A percentile compares a stretch with the other conserved stretches of the same genome.
phyloP scores from a whole-genome alignment of 208 protist species.

The Crithidia acanthocephali region DNA sequence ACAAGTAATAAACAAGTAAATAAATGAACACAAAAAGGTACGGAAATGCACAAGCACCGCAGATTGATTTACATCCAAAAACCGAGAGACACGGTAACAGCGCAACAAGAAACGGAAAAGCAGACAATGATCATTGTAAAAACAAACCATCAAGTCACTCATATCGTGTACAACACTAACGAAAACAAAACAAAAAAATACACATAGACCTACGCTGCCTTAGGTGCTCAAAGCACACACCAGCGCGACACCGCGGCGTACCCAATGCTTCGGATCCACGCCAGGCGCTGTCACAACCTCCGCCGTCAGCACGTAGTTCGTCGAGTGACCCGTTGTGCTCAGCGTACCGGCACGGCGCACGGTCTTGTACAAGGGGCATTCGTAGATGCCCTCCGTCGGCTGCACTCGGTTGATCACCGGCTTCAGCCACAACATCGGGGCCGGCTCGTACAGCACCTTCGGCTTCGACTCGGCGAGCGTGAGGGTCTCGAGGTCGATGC shows the following conservation, averaged over 20 bases:
- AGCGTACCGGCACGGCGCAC: conserved; percentile 94
- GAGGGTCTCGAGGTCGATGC: conserved; percentile 68
- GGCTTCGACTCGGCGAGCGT: conserved; percentile 89
- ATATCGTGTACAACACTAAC: not conserved
- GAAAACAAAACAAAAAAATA: conserved; percentile 1
- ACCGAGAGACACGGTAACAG: too few relatives aligned
- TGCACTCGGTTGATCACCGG: conserved; percentile 80
- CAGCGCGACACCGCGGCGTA: conserved; percentile 94
- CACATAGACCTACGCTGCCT: too few relatives aligned
- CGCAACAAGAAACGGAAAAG: too few relatives aligned
- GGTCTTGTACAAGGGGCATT: conserved; percentile 96
- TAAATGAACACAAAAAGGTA: not conserved
- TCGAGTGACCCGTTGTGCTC: conserved; percentile 98
- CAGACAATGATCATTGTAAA: not conserved
- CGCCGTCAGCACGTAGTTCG: conserved; percentile 97
- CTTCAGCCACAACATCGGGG: conserved; percentile 94
- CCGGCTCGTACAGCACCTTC: conserved; percentile 93
- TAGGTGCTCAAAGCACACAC: conserved; percentile 84
- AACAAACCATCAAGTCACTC: too few relatives aligned
- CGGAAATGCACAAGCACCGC: not conserved
- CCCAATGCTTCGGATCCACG: conserved; percentile 93
- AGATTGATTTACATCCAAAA: not conserved
- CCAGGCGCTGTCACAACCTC: conserved; percentile 94
- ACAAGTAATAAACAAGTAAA: not conserved
- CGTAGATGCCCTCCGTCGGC: conserved; percentile 62